A percentile compares a stretch with the other conserved stretches of the same genome.
Evolutionary conservation across 129 eudicot species (phyloP).

Genomic region (Smallanthus sonchifolius): DNA sequence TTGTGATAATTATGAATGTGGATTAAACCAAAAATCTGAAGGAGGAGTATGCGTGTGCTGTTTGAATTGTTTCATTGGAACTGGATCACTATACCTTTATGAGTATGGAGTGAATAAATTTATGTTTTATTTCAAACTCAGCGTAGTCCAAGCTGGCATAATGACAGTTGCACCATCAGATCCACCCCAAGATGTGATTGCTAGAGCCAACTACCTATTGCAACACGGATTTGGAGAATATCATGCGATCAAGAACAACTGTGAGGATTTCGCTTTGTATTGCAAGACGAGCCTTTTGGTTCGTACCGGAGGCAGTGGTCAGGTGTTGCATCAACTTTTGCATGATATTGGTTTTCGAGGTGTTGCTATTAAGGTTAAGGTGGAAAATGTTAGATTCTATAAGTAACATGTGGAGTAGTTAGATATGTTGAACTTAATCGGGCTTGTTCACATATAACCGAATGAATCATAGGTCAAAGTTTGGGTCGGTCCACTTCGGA

Average conservation of each 20-base stretch:
- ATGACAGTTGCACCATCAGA: conserved; percentile 53
- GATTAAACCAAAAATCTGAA: conserved; percentile 21
- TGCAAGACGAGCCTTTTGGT: background rate
- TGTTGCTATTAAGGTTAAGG: background rate
- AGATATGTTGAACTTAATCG: no score
- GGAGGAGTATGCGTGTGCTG: conserved; percentile 54
- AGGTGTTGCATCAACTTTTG: conserved; percentile 23
- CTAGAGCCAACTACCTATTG: conserved; percentile 38
- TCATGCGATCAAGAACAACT: conserved; percentile 43
- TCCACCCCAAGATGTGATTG: conserved; percentile 36
- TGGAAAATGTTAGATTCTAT: no score
- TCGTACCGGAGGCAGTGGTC: conserved; percentile 50
- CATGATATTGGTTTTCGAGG: background rate
- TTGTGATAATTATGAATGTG: conserved; percentile 38
- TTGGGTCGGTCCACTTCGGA: no score
- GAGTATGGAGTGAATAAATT: conserved; percentile 32
- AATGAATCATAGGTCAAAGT: no score
- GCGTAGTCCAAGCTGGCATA: conserved; percentile 53
- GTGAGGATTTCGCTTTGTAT: conserved; percentile 51
- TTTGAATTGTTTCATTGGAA: conserved; percentile 46
- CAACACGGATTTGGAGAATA: conserved; percentile 52
- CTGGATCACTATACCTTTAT: conserved; percentile 37
- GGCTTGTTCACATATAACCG: no score
- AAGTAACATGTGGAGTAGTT: no score
- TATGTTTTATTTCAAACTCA: conserved; percentile 33